Conservation (phyloP, 768 basidiomycete species). For the Rhodosporidiobolus odoratus region DNA sequence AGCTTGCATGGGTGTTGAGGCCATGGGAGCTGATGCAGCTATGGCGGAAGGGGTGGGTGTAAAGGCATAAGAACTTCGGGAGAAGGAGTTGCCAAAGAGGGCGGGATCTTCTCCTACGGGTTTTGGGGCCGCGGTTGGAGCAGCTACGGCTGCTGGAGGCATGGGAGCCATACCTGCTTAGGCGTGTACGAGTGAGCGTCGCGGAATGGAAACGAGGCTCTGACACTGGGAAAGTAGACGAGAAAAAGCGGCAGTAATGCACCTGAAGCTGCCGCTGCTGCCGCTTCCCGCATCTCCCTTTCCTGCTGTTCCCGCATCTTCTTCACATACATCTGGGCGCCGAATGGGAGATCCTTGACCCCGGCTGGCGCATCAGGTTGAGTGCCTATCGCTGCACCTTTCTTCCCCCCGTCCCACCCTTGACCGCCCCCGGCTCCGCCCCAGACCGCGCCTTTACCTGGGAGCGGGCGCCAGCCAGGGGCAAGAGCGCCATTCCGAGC, state of each 20-base stretch:
- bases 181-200: neutral
- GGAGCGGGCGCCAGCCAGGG: too few relatives aligned
- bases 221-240: too few relatives aligned
- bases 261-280: neutral
- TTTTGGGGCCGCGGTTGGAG: too few relatives aligned
- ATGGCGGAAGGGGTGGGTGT: neutral
- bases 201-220: neutral
- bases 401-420: neutral
- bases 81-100: neutral
- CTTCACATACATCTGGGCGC: constrained; percentile 14
- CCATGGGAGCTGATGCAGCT: neutral
- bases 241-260: neutral
- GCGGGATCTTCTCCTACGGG: neutral
- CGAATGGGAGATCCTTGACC: neutral
- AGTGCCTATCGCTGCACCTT: neutral
- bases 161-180: too few relatives aligned
- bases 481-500: too few relatives aligned
- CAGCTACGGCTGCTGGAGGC: neutral
- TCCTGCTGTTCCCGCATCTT: constrained; percentile 6
- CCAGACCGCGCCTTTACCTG: neutral
- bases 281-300: neutral
- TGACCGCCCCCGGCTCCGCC: neutral
- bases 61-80: neutral
- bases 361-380: neutral
- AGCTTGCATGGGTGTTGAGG: neutral